Evolutionary conservation across 1,139 yeast genomes (phyloP), one percentile per base, ranked within the genome.

Genomic region (Debaryomycetaceae sp.): DNA sequence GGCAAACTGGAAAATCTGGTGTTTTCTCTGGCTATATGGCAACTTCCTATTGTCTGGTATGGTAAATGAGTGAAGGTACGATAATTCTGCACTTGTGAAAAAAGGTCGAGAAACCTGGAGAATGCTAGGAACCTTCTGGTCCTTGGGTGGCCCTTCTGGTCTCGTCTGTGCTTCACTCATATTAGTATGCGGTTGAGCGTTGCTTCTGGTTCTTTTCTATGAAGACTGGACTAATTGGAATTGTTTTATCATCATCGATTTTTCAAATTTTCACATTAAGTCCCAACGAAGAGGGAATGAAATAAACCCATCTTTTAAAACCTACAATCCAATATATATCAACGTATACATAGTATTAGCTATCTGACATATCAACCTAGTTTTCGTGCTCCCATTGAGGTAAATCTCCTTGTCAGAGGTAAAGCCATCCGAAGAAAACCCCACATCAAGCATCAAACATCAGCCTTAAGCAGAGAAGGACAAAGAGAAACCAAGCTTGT

Each of bases 401-500:
- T 11, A 7, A 27, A 27, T 27, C 11, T 11, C 31, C 11, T 27
- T 11, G 31, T 11, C 3, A 27, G 11, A 27, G 31, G 11, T 27
- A 7, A 11, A 27, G 8, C 11, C 4, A 7, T 8, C 11, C 31
- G 11, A 27, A 27, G 11, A 27, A 2, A 27, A 27, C 31, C 31
- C 31, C 17, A 34, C 36, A 13, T 13, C 36, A 4, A 17, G 22
- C 23, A 17, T 13, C 20, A 2, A 17, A 17, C 8, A 13, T 34
- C 24, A 36, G 38, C 48, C 48, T 69, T 84, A 89, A 68, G 96
- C 95, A 61, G 93, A 76, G 78, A 91, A 91, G 56, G 96, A 81
- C 72, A 93, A 81, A 50, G 96, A 88, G 78, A 88, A 80, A 74
- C 99, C 99, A 64, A 93, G 80, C 84, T 95, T 91, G 84, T 93